Evolutionary conservation across 2,329 filamentous ascomycete species (phyloP), one percentile per base, ranked within the genome.

Genomic region (Calycina marina): DNA sequence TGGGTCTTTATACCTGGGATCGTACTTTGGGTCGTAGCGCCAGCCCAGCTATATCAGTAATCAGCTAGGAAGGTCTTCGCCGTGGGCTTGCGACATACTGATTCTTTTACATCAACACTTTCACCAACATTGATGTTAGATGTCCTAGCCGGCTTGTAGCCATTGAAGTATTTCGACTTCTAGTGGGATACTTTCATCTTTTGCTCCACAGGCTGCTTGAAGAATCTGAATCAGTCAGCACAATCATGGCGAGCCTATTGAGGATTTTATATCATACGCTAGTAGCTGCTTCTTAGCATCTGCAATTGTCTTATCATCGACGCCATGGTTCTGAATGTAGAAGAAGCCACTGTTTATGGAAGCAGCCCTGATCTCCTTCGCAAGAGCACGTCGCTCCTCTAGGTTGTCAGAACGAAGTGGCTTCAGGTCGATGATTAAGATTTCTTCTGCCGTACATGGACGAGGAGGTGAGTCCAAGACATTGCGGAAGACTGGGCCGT

Each of bases 11-110:
- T 54, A 48, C 2, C 57, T 55, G 0, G 67, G 63, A 40, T 73
- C 69, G 36, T 63, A 58, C 14, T 57, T 47, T 1, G 68, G 64
- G 20, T 65, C 60, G 40, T 73, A 74, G 6, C 60, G 54, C 49
- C 66, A 65, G 3, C 56, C 42, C 4, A 53, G 34, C 47, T 46
- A 14, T 18, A 15, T 41, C 15, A 41, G 32, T 34, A 40, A 25
- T 13, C n/a, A 13, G 25, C n/a, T 9, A 14, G 12, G 11, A 33
- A 14, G 14, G n/a, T n/a, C n/a, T n/a, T n/a, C n/a, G n/a, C n/a
- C n/a, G n/a, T n/a, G n/a, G n/a, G n/a, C n/a, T n/a, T n/a, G n/a
- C 1, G 8, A 32, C 30, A 10, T 32, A 46, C 46, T 6, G 57
- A 59, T 50, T 73, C 67, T 18, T 65, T 60, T 29, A 62, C 51